phyloP scores from a whole-genome alignment of 176 grass and related monocot genomes.

The Triticum timopheevii region DNA sequence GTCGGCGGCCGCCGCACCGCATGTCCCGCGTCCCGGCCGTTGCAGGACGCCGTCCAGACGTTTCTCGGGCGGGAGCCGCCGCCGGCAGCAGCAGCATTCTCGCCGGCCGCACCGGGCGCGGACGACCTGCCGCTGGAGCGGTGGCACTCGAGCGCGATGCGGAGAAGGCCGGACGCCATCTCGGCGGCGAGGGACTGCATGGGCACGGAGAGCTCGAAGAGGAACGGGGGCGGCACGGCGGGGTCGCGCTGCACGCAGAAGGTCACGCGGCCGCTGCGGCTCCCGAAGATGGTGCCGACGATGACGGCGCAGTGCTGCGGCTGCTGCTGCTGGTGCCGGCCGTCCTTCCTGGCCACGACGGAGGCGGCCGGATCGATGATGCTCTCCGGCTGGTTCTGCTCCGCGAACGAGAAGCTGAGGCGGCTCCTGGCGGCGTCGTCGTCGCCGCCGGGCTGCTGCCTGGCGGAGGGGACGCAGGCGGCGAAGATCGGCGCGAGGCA shows the following conservation, averaged over 20 bases:
- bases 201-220: constrained; percentile 58
- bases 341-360: constrained; percentile 11
- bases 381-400: constrained; percentile 34
- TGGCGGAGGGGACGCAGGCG: constrained; percentile 29
- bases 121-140: not conserved
- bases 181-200: constrained; percentile 45
- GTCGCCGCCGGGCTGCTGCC: not conserved
- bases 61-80: not conserved
- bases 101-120: no score
- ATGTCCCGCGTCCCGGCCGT: constrained; percentile 45
- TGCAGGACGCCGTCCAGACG: constrained; percentile 51
- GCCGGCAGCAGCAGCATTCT: not conserved
- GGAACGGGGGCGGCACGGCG: constrained; percentile 48
- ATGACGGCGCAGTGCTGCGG: constrained; percentile 37
- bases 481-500: constrained; percentile 32
- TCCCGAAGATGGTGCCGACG: constrained; percentile 63
- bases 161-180: constrained; percentile 50
- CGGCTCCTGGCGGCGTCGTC: constrained; percentile 34
- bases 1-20: constrained; percentile 38
- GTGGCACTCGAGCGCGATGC: constrained; percentile 60
- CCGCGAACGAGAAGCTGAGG: constrained; percentile 45
- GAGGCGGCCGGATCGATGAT: constrained; percentile 58
- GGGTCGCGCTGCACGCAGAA: constrained; percentile 68
- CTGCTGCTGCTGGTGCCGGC: not conserved
- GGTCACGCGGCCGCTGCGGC: constrained; percentile 39